A percentile compares a stretch with the other conserved stretches of the same genome.
Evolutionary conservation across 139 green algal genomes (phyloP).

Genomic region (Tetraselmis chui): DNA sequence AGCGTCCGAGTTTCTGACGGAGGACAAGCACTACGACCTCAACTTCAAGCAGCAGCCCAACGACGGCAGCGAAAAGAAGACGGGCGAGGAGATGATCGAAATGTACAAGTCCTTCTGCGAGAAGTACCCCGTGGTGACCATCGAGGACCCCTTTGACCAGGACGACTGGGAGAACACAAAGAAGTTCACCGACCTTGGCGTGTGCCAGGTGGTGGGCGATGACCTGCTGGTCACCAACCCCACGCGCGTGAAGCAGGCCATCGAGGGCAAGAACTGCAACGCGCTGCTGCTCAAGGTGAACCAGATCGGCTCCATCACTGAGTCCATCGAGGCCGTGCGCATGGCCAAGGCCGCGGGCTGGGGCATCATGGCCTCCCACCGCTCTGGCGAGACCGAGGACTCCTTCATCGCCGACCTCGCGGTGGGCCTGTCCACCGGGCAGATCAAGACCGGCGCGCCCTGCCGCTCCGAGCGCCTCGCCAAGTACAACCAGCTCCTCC

Average conservation of each 20-base stretch:
- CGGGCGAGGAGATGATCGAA: conserved; percentile 72
- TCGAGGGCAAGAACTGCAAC: conserved; percentile 91
- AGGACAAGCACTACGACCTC: conserved; percentile 94
- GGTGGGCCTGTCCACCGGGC: conserved; percentile 90
- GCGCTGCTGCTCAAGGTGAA: conserved; percentile 98
- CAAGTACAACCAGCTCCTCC: conserved; percentile 99
- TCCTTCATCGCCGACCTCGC: conserved; percentile 96
- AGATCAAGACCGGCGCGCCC: conserved; percentile 99
- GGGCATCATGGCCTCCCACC: conserved; percentile 95
- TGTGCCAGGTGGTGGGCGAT: conserved; percentile 94
- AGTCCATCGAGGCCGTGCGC: conserved; percentile 91
- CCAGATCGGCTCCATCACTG: conserved; percentile 94
- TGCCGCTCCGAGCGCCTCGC: conserved; percentile 90
- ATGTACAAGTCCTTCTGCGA: conserved; percentile 82
- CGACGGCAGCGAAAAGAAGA: conserved; percentile 81
- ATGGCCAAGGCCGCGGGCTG: conserved; percentile 92
- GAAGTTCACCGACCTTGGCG: conserved; percentile 58
- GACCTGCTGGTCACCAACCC: conserved; percentile 98
- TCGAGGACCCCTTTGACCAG: conserved; percentile 99
- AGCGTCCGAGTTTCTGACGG: conserved; percentile 88
- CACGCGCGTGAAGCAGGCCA: conserved; percentile 78
- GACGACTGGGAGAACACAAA: conserved; percentile 89
- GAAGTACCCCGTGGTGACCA: conserved; percentile 92
- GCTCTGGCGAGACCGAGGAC: conserved; percentile 89
- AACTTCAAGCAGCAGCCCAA: conserved; percentile 94